Percentiles rank a stretch among this genome's conserved stretches.
These are phyloP conservation scores for Boletus sp. DNA, from an alignment of 768 basidiomycete genomes.

Conservation along the genomic window DNA sequence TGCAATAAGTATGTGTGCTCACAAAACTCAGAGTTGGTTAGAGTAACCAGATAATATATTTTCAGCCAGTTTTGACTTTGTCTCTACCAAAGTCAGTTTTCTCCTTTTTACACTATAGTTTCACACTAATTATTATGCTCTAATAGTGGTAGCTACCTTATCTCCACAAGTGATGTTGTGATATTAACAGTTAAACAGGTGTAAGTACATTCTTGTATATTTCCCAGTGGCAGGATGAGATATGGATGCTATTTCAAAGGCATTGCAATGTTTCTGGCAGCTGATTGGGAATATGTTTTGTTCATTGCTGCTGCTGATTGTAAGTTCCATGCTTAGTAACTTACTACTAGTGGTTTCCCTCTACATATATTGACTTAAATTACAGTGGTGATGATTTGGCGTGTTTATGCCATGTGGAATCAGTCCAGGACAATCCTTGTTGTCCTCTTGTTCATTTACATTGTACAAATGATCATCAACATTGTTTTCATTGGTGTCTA, in stretches of 20 bases:
- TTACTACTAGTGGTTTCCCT: not conserved
- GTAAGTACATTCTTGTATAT: slow-evolving; percentile 1
- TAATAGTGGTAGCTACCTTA: slow-evolving; percentile 4
- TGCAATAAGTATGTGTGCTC: not conserved
- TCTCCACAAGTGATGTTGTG: not conserved
- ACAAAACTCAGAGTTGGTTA: not conserved
- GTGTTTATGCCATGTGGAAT: slow-evolving; percentile 12
- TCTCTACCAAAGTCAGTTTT: slow-evolving; percentile 3
- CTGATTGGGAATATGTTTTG: slow-evolving; percentile 9
- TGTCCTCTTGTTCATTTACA: slow-evolving; percentile 1
- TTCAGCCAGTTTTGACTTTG: slow-evolving; percentile 6
- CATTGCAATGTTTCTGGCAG: not conserved
- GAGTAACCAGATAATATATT: not conserved
- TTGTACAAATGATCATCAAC: not conserved
- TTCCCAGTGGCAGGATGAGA: not conserved
- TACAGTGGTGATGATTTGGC: slow-evolving; percentile 15
- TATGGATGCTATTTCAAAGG: not conserved
- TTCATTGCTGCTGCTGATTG: slow-evolving; percentile 16
- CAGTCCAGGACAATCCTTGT: slow-evolving; percentile 5
- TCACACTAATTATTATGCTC: not conserved
- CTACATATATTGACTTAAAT: not conserved
- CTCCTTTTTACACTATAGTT: not conserved
- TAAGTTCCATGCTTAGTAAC: not conserved
- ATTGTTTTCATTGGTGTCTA: not conserved
- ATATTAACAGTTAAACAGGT: not conserved